A percentile compares a stretch with the other conserved stretches of the same genome.
phyloP scores from a whole-genome alignment of 768 basidiomycete species.

The Hypholoma sublateritium region DNA sequence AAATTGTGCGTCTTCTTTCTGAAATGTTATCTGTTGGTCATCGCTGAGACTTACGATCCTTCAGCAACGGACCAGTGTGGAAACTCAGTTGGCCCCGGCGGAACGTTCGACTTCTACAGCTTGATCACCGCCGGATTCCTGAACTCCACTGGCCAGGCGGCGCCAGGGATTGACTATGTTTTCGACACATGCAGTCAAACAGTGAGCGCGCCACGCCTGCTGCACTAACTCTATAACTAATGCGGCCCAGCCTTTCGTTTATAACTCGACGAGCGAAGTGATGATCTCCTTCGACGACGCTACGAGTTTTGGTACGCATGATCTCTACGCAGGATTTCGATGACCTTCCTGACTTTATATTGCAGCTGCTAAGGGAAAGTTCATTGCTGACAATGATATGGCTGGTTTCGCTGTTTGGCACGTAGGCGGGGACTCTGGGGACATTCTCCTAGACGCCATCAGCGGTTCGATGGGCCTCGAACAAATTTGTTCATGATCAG shows the following conservation, averaged over 20 bases:
- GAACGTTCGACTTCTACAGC: slow-evolving; percentile 60
- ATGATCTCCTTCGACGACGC: slow-evolving; percentile 73
- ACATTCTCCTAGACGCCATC: slow-evolving; percentile 60
- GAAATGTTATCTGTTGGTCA: no score
- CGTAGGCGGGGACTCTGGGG: slow-evolving; percentile 55
- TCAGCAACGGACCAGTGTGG: slow-evolving; percentile 50
- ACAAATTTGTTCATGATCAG: slow-evolving; percentile 13
- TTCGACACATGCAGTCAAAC: slow-evolving; percentile 75
- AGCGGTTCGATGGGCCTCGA: slow-evolving; percentile 33
- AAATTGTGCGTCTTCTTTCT: slow-evolving; percentile 14
- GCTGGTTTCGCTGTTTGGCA: slow-evolving; percentile 72
- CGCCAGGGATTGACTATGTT: slow-evolving; percentile 49
- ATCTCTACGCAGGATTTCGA: background rate
- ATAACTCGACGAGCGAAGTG: slow-evolving; percentile 48
- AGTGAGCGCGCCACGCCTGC: slow-evolving; percentile 42
- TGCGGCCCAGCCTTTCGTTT: slow-evolving; percentile 59
- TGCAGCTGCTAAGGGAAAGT: slow-evolving; percentile 55
- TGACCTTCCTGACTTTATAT: background rate
- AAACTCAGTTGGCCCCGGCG: slow-evolving; percentile 22
- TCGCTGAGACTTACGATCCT: background rate
- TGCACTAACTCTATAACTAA: background rate
- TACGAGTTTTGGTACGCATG: slow-evolving; percentile 47
- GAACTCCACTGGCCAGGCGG: slow-evolving; percentile 40
- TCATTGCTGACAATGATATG: slow-evolving; percentile 51
- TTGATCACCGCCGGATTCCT: slow-evolving; percentile 58